Evolutionary conservation across 83 land plant species (phyloP), one percentile per base, ranked within the genome.

Genomic region (Isoetes engelmannii): DNA sequence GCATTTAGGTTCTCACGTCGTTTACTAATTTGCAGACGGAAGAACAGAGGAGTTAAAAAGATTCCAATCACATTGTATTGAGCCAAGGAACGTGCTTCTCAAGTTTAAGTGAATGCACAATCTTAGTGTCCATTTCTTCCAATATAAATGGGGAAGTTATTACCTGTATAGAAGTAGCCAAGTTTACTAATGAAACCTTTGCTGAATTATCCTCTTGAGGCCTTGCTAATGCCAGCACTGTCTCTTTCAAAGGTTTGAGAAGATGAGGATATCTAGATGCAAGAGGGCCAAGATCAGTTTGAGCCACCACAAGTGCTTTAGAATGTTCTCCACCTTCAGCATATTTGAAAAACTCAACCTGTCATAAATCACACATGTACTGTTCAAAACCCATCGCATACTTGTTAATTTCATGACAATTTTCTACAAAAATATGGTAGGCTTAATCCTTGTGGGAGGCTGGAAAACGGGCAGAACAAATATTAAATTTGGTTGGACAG

Each of bases 161-260:
- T 70, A 88, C 97, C 88, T 90, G 97, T 48, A 91, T 82, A 13
- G 90, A 82, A 72, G 83, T 83, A 37, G 92, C 89, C 50, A 89
- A 84, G 67, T 74, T 79, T 59, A 85, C 57, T 49, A 84, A 69
- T 41, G 92, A 82, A 28, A 80, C 77, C 37, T 28, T 28, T 28
- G 37, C 37, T 28, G 37, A 28, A 2, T 28, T 28, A 28, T 80
- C 93, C 69, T 79, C 91, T 70, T 60, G 70, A 45, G 93, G 85
- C 50, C 70, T 82, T 44, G 92, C 87, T 68, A 95, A 69, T 56
- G 84, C 70, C 74, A 87, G 69, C 65, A 95, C 71, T 55, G 99
- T 91, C 81, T 95, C 99, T 70, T 95, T 95, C 72, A 95, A 78
- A n/a, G 94, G 83, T 71, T 89, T 84, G 63, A 92, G 57, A 75